Evolutionary conservation across 306 rosid genomes (phyloP).

Genomic region (Cajanus cajan): DNA sequence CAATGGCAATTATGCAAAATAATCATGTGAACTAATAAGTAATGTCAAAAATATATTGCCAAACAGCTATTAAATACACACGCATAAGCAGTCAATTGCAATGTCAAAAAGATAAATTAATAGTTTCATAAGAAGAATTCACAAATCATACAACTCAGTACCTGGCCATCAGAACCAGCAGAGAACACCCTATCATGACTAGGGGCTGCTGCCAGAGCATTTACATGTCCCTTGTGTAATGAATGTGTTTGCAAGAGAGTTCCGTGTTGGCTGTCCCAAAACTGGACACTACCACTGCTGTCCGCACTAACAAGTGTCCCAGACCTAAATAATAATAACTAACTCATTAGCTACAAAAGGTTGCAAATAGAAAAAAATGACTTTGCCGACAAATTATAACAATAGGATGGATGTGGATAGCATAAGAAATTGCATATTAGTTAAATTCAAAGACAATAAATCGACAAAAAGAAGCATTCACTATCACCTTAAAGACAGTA

Average conservation of each 20-base stretch:
- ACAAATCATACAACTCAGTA: conserved; percentile 33
- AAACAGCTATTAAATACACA: not conserved
- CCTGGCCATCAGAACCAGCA: conserved; percentile 99
- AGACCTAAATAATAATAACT: conserved; percentile 55
- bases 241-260: conserved; percentile 80
- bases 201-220: conserved; percentile 85
- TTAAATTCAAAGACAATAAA: not conserved
- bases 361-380: conserved; percentile 10
- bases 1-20: not conserved
- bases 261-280: conserved; percentile 88
- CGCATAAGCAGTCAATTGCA: not conserved
- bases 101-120: not conserved
- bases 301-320: conserved; percentile 98
- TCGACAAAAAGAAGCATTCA: not conserved
- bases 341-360: conserved; percentile 15
- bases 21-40: not conserved
- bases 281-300: conserved; percentile 95
- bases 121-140: not conserved
- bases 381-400: conserved; percentile 11
- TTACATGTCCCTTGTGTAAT: conserved; percentile 81
- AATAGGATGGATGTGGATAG: not conserved
- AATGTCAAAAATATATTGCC: not conserved
- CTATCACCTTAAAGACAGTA: conserved; percentile 74
- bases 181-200: conserved; percentile 81
- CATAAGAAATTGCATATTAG: not conserved